phyloP scores from a whole-genome alignment of 2,329 filamentous ascomycete genomes.

The Paraconiothyrium sp. region DNA sequence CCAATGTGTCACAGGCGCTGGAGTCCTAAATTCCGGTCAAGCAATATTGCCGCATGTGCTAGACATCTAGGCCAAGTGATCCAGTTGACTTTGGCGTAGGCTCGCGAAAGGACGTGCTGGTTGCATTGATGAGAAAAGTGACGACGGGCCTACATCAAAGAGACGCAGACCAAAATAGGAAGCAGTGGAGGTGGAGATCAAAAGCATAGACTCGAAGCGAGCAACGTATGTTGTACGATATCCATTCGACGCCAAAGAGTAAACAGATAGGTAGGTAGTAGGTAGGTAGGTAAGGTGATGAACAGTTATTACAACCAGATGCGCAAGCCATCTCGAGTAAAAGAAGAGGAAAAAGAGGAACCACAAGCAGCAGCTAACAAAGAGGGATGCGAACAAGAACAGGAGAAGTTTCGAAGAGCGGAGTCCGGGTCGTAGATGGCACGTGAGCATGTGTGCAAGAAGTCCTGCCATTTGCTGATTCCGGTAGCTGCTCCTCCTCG shows the following conservation, averaged over 20 bases:
- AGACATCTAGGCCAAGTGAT: no score
- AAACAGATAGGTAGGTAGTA: slow-evolving; percentile 18
- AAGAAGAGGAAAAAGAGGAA: slow-evolving; percentile 20
- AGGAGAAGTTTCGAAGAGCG: slow-evolving; percentile 15
- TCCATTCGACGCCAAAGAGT: slow-evolving; percentile 27
- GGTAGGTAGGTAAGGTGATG: slow-evolving; percentile 18
- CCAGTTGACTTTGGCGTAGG: no score
- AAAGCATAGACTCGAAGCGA: not conserved
- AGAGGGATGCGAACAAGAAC: slow-evolving; percentile 23
- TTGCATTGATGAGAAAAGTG: no score
- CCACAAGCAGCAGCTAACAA: slow-evolving; percentile 14
- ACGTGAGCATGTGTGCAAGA: slow-evolving; percentile 19
- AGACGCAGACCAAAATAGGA: no score
- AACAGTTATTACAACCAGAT: slow-evolving; percentile 37
- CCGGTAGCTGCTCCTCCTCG: slow-evolving; percentile 38
- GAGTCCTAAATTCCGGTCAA: no score
- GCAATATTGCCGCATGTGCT: no score
- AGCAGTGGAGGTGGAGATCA: no score
- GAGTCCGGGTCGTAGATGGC: not conserved
- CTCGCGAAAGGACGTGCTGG: no score
- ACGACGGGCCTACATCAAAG: no score
- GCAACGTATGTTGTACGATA: slow-evolving; percentile 13
- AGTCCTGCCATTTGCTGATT: slow-evolving; percentile 39
- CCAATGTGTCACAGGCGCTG: no score
- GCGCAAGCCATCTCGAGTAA: slow-evolving; percentile 26